phyloP scores from a whole-genome alignment of 2,329 filamentous ascomycete species.

The Endoconidiophora polonica region DNA sequence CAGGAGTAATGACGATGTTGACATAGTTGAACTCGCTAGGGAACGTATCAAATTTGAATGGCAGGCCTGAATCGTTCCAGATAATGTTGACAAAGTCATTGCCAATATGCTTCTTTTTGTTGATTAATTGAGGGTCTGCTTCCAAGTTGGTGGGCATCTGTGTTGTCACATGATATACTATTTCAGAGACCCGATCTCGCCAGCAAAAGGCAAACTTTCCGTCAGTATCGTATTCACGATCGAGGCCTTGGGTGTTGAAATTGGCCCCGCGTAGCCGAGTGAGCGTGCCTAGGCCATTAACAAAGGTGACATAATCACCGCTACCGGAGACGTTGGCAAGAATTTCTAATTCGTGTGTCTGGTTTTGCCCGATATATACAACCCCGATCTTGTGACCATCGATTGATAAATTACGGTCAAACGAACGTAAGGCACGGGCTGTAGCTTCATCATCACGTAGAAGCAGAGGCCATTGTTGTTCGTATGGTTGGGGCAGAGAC shows the following conservation, averaged over 20 bases:
- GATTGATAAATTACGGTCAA: slow-evolving; percentile 77
- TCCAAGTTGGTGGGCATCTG: slow-evolving; percentile 88
- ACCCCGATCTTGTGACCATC: slow-evolving; percentile 94
- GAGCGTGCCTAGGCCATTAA: slow-evolving; percentile 66
- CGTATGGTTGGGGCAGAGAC: slow-evolving; percentile 39
- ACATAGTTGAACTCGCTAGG: slow-evolving; percentile 93
- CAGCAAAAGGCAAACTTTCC: slow-evolving; percentile 84
- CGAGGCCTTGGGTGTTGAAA: slow-evolving; percentile 87
- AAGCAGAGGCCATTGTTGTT: slow-evolving; percentile 52
- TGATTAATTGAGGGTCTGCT: slow-evolving; percentile 55
- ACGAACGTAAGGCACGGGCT: slow-evolving; percentile 57
- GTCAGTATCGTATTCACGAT: slow-evolving; percentile 60
- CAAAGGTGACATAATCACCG: slow-evolving; percentile 71
- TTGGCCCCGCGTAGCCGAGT: slow-evolving; percentile 65
- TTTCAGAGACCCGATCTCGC: slow-evolving; percentile 86
- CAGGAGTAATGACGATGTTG: slow-evolving; percentile 87
- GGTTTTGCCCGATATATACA: slow-evolving; percentile 78
- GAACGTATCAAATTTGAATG: slow-evolving; percentile 81
- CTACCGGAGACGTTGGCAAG: slow-evolving; percentile 76
- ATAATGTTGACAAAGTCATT: slow-evolving; percentile 98
- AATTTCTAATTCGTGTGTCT: slow-evolving; percentile 69
- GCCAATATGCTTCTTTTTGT: slow-evolving; percentile 89
- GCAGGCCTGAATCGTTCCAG: slow-evolving; percentile 87
- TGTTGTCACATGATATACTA: slow-evolving; percentile 89
- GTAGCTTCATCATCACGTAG: slow-evolving; percentile 55